These are phyloP conservation scores for Inosperma sp. DNA, from an alignment of 768 basidiomycete genomes.

Conservation along the genomic window DNA sequence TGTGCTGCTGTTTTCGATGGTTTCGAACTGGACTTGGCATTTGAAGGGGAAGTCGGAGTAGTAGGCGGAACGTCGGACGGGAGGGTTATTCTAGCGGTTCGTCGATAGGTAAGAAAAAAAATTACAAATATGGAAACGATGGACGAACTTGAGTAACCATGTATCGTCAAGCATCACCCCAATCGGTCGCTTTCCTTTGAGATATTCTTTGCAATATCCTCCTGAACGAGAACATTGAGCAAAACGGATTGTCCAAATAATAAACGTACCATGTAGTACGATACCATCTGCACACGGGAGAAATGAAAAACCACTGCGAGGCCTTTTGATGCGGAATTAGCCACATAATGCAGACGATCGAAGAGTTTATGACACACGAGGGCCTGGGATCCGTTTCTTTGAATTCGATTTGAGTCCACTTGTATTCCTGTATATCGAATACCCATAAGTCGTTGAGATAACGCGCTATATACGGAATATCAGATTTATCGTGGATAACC, in stretches of 20 bases:
- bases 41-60: too few relatives aligned
- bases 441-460: constrained; percentile 84
- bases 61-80: constrained; percentile 15
- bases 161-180: constrained; percentile 90
- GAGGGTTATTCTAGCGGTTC: constrained; percentile 18
- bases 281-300: constrained; percentile 74
- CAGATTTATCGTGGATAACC: neutral
- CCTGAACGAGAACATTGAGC: constrained; percentile 36
- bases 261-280: constrained; percentile 62
- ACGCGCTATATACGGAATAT: constrained; percentile 45
- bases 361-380: constrained; percentile 44
- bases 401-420: constrained; percentile 76
- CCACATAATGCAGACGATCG: neutral
- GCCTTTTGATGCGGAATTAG: constrained; percentile 33
- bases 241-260: neutral
- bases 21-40: too few relatives aligned
- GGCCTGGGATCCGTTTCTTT: constrained; percentile 67
- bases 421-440: constrained; percentile 82
- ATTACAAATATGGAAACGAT: neutral
- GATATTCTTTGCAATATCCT: constrained; percentile 89
- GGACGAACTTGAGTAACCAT: constrained; percentile 71
- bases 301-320: constrained; percentile 83
- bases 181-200: constrained; percentile 76
- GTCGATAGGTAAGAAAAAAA: neutral
- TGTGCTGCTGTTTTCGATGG: constrained; percentile 23